Conservation (phyloP, 208 protist species). For the Tritrichomonas foetus region DNA sequence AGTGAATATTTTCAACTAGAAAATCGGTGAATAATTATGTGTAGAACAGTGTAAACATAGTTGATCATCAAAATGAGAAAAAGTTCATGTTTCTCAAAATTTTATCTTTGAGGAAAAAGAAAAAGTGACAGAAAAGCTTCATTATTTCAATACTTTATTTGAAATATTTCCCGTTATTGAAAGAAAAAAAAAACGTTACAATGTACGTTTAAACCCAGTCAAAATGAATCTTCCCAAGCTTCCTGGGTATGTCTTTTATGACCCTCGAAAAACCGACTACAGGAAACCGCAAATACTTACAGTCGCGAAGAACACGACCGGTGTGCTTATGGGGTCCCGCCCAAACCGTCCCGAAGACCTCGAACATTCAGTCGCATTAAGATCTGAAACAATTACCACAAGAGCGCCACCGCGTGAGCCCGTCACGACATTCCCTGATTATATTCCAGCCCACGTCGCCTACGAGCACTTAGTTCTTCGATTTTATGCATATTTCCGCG, state of each 20-base stretch:
- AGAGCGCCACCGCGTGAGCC: background rate
- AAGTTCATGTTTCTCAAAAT: too few relatives aligned
- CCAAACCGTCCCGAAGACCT: background rate
- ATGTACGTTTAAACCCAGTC: too few relatives aligned
- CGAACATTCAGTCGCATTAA: background rate
- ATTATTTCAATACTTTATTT: too few relatives aligned
- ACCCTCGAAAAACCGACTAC: background rate
- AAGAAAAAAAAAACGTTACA: too few relatives aligned
- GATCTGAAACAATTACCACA: background rate
- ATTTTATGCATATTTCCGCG: constrained; percentile 85
- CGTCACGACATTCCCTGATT: background rate
- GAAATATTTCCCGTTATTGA: too few relatives aligned
- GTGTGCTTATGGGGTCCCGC: background rate
- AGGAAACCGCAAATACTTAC: background rate
- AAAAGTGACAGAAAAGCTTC: too few relatives aligned
- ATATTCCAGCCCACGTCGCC: constrained; percentile 28
- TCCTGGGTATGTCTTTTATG: background rate
- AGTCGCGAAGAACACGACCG: too few relatives aligned
- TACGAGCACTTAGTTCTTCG: constrained; percentile 67
- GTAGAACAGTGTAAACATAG: too few relatives aligned
- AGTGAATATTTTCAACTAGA: too few relatives aligned
- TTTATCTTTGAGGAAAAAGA: too few relatives aligned
- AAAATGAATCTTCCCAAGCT: constrained; percentile 8
- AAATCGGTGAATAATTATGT: too few relatives aligned
- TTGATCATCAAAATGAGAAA: too few relatives aligned